Percentiles rank a stretch among this genome's conserved stretches.
phyloP scores from a whole-genome alignment of 148 eudicot genomes.

The Camellia sinensis region DNA sequence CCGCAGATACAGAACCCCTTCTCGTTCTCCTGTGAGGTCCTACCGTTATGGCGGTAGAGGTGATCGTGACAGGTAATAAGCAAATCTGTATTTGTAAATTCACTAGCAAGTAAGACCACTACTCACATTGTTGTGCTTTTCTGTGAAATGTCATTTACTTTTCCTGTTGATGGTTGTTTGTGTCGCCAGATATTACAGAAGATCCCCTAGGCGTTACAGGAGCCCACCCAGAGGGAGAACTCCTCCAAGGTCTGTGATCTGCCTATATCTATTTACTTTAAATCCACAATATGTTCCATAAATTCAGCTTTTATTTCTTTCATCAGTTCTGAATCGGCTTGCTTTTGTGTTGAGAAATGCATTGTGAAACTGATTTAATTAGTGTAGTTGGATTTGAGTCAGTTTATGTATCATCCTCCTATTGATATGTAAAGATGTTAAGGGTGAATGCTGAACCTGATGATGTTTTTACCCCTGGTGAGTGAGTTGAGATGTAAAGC shows the following conservation, averaged over 20 bases:
- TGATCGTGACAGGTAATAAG: conserved; percentile 66
- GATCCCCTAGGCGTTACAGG: conserved; percentile 76
- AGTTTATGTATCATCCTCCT: background rate
- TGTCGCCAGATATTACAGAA: conserved; percentile 56
- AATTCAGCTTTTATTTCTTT: background rate
- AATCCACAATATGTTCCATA: background rate
- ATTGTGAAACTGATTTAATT: background rate
- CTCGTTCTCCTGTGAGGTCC: conserved; percentile 58
- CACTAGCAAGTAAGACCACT: background rate
- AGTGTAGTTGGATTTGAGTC: background rate
- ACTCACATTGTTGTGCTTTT: background rate
- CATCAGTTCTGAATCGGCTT: background rate
- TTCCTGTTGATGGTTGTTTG: background rate
- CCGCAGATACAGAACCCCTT: conserved; percentile 72
- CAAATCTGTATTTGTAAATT: background rate
- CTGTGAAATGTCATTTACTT: background rate
- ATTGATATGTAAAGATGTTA: too few species aligned
- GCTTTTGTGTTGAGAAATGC: background rate
- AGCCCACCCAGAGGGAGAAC: conserved; percentile 76
- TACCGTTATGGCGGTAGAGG: conserved; percentile 66
- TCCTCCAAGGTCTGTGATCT: conserved; percentile 61
- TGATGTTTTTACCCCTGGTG: too few species aligned
- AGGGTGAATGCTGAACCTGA: too few species aligned
- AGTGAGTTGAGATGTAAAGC: too few species aligned
- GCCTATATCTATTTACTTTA: background rate